A percentile compares a stretch with the other conserved stretches of the same genome.
These are phyloP conservation scores for Cytospora piceae DNA, from an alignment of 2,329 filamentous ascomycete genomes.

Conservation along the genomic window DNA sequence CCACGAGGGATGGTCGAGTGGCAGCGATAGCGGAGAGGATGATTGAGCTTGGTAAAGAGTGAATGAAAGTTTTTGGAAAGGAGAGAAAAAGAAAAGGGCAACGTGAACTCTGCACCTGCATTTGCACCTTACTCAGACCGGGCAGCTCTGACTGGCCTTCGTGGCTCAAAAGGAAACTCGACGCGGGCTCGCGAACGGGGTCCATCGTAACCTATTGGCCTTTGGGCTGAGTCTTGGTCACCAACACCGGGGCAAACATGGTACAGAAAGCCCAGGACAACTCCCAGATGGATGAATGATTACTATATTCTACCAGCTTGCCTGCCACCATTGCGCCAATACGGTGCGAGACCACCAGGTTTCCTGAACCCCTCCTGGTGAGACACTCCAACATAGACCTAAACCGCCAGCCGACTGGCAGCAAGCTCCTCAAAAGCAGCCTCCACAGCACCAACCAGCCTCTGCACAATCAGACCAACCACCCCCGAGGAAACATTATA, in stretches of 20 bases:
- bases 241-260: no score
- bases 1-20: conserved; percentile 83
- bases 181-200: neutral
- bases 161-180: neutral
- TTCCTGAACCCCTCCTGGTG: neutral
- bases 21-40: conserved; percentile 72
- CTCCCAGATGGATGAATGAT: no score
- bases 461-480: conserved; percentile 57
- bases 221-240: no score
- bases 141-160: neutral
- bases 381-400: neutral
- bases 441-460: conserved; percentile 48
- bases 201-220: neutral
- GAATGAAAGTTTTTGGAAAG: neutral
- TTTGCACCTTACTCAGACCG: neutral
- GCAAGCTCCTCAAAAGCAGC: conserved; percentile 39
- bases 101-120: neutral
- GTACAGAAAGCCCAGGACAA: no score
- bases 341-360: neutral
- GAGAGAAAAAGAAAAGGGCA: neutral
- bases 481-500: conserved; percentile 60
- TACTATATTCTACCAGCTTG: no score
- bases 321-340: no score
- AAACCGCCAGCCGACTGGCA: neutral
- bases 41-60: conserved; percentile 37